Evolutionary conservation across 345 rosid genomes (phyloP).

Genomic region (Laguncularia racemosa): DNA sequence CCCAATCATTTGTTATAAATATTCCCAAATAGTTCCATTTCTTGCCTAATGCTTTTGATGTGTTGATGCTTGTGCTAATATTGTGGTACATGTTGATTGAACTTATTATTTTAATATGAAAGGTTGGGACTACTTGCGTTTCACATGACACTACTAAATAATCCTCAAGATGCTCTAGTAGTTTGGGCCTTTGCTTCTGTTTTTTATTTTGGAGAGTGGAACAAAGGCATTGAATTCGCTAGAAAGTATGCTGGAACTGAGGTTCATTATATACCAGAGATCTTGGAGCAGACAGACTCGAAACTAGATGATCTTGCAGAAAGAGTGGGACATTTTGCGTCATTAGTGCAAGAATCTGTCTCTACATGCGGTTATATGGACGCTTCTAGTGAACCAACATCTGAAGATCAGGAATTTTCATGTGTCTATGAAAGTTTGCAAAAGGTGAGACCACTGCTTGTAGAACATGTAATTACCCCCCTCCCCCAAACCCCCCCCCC

Average conservation of each 20-base stretch:
- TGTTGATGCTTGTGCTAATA: too few species aligned
- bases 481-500: background rate
- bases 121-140: slow-evolving; percentile 86
- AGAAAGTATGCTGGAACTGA: slow-evolving; percentile 32
- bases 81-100: background rate
- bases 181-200: slow-evolving; percentile 63
- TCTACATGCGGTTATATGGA: slow-evolving; percentile 30
- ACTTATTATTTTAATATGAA: slow-evolving; percentile 13
- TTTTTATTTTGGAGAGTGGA: slow-evolving; percentile 65
- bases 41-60: too few species aligned
- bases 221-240: slow-evolving; percentile 53
- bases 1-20: too few species aligned
- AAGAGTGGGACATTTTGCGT: slow-evolving; percentile 50
- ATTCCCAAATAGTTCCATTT: too few species aligned
- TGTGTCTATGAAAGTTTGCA: slow-evolving; percentile 40
- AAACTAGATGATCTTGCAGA: slow-evolving; percentile 51
- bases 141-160: slow-evolving; percentile 66
- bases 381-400: slow-evolving; percentile 26
- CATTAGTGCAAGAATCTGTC: slow-evolving; percentile 35
- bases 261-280: slow-evolving; percentile 47
- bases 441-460: background rate
- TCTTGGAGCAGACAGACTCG: slow-evolving; percentile 36
- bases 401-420: slow-evolving; percentile 26
- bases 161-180: slow-evolving; percentile 72
- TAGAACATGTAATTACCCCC: background rate